These are phyloP conservation scores for Scedosporium aurantiacum DNA, from an alignment of 2,329 filamentous ascomycete species.

Conservation along the genomic window DNA sequence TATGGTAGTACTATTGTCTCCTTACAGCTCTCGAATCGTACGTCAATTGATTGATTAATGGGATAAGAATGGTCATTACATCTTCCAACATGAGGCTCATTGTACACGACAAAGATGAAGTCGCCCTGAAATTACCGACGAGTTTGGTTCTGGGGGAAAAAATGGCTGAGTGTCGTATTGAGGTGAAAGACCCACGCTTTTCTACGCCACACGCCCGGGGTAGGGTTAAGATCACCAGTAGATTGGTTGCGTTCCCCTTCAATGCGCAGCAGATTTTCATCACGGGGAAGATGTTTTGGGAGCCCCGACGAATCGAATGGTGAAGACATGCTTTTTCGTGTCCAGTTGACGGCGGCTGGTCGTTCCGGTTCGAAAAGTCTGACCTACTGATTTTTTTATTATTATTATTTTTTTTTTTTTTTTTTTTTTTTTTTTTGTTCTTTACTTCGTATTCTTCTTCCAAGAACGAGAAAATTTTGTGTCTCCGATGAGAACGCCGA, in stretches of 20 bases:
- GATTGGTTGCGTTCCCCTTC: background rate
- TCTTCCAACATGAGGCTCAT: too few species aligned
- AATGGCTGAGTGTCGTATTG: background rate
- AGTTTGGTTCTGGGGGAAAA: background rate
- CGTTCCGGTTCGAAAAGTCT: background rate
- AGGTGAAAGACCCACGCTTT: background rate
- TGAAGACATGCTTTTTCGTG: background rate
- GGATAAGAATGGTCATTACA: too few species aligned
- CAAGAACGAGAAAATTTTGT: background rate
- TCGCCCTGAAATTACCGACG: background rate
- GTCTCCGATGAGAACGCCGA: background rate
- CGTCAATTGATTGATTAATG: too few species aligned
- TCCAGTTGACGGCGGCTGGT: background rate
- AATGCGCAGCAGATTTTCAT: constrained; percentile 5
- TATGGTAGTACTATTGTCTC: too few species aligned
- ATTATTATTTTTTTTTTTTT: too few species aligned
- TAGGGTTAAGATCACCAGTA: background rate
- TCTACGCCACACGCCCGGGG: background rate
- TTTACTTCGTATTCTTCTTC: background rate
- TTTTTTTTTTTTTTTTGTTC: too few species aligned
- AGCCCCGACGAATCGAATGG: constrained; percentile 5
- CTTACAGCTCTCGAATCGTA: too few species aligned
- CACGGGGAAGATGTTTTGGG: constrained; percentile 4
- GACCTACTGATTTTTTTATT: too few species aligned
- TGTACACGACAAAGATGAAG: too few species aligned